Base-by-base conservation (phyloP, 2,329 filamentous ascomycete genomes). In the Fusarium ambrosium region DNA sequence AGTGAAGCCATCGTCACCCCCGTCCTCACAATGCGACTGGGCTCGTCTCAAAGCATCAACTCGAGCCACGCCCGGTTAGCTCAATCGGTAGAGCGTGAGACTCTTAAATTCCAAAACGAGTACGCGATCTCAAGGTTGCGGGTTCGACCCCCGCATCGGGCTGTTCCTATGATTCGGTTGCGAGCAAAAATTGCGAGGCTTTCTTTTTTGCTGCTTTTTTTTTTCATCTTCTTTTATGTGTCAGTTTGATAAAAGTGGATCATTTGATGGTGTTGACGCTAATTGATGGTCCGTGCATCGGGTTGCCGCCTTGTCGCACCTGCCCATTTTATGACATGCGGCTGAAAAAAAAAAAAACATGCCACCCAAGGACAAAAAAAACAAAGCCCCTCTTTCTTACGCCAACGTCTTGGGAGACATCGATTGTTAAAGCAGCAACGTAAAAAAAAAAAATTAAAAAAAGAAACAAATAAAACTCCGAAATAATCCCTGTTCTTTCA, bases 81-180 rank as follows among this genome's bases (percentile, higher is more conserved):
- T 80, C 75, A 79, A 80, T 80, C 74, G 77, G 78, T 91, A 92
- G 89, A 92, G 89, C 89, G 89, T 90, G 87, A 90, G 90, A 91
- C 90, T 91, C 89, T 88, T 88, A 48, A 24, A 24, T 24, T 45
- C 6, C 14, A 48, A 24, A 48, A 16, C n/a, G 69, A 55, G 45
- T 55, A 53, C 61, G 14, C 34, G 8, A 87, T 87, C 86, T 88
- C 85, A 87, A 88, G 86, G 86, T 84, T 88, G 86, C 84, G 85
- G 85, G 88, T 89, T 88, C 86, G 86, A 87, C 81, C 82, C 82
- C 82, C 82, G 80, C 82, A 80, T 83, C 79, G 82, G 82, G 80
- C 81, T 83, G 43, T 7, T 14, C 14, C 3, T 20, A 4, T 16
- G 10, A 36, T 72, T 68, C 73, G 73, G 73, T 75, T 73, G 75